phyloP scores from a whole-genome alignment of 306 rosid genomes.

The Vigna radiata region DNA sequence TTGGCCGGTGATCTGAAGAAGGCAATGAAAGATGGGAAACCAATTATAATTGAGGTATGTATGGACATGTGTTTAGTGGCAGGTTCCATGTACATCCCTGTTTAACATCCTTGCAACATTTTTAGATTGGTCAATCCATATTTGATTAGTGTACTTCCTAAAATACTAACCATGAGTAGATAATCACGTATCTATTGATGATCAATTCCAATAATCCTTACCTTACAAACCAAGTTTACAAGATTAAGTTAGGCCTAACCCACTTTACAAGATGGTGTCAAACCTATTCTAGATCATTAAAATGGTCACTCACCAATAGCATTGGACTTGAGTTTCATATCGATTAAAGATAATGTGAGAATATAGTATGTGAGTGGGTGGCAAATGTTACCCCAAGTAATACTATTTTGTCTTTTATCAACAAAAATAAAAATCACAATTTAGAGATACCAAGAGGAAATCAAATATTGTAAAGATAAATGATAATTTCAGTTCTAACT shows the following conservation, averaged over 20 bases:
- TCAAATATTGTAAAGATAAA: conserved; percentile 7
- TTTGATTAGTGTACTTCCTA: conserved; percentile 15
- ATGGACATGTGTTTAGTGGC: conserved; percentile 11
- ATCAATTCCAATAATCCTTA: not conserved
- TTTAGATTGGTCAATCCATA: not conserved
- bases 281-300: no score
- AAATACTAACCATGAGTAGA: conserved; percentile 1
- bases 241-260: no score
- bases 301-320: no score
- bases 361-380: no score
- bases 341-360: no score
- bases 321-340: no score
- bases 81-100: conserved; percentile 1
- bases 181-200: not conserved
- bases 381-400: not conserved
- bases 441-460: not conserved
- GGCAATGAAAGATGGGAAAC: conserved; percentile 99
- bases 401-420: not conserved
- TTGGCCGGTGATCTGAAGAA: conserved; percentile 98
- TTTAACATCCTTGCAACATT: not conserved
- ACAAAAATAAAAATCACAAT: not conserved
- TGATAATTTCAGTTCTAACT: conserved; percentile 13
- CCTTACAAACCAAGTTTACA: no score
- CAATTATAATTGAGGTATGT: conserved; percentile 90
- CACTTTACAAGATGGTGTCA: no score